Evolutionary conservation across 129 eudicot genomes (phyloP).

Genomic region (Chrysanthemum makinoi): DNA sequence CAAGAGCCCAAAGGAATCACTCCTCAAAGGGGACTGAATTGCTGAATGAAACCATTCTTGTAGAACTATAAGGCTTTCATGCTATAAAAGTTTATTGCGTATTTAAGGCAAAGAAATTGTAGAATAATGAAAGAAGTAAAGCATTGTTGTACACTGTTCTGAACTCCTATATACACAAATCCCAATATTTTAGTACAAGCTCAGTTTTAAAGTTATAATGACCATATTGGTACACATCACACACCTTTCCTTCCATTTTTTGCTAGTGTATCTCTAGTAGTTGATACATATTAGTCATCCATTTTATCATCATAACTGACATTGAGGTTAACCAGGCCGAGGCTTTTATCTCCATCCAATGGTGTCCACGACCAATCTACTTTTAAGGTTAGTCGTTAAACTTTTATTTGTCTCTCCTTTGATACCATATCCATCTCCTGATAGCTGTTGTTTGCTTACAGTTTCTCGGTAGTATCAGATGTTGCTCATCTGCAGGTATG

Average conservation of each 20-base stretch:
- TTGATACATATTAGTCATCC: slow-evolving; percentile 13
- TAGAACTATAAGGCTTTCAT: background rate
- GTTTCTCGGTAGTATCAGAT: slow-evolving; percentile 53
- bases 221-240: slow-evolving; percentile 1
- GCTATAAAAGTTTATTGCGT: background rate
- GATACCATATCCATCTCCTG: slow-evolving; percentile 17
- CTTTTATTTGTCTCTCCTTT: slow-evolving; percentile 7
- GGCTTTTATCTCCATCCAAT: slow-evolving; percentile 22
- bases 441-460: slow-evolving; percentile 36
- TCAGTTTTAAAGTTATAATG: background rate
- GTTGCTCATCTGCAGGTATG: slow-evolving; percentile 77
- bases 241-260: slow-evolving; percentile 13
- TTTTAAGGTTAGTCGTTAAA: slow-evolving; percentile 54
- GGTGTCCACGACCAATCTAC: slow-evolving; percentile 39
- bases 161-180: slow-evolving; percentile 11
- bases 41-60: slow-evolving; percentile 4
- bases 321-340: slow-evolving; percentile 55
- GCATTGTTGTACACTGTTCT: slow-evolving; percentile 7
- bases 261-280: slow-evolving; percentile 10
- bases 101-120: background rate
- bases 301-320: slow-evolving; percentile 31
- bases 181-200: background rate
- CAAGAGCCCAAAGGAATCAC: slow-evolving; percentile 19
- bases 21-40: slow-evolving; percentile 9
- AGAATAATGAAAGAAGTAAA: slow-evolving; percentile 11